Base-by-base conservation (phyloP, 1,139 yeast species). In the Nematodospora anomalae region DNA sequence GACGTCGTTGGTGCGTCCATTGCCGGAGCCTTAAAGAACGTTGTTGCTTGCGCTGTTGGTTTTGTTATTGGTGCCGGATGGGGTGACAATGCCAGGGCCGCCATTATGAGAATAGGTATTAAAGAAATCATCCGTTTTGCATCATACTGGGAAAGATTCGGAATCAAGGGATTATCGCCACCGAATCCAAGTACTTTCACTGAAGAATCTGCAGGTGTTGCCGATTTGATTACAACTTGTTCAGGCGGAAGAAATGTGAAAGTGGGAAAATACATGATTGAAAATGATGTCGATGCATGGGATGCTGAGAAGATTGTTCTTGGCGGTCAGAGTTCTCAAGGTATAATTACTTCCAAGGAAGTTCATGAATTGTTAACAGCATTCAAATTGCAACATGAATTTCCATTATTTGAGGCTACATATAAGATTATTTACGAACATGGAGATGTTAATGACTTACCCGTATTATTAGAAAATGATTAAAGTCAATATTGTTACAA, bases 61-160 rank as follows among this genome's bases (percentile, higher is more conserved):
- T 85, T 89, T 58, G 96, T 89, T 44, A 96, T 87, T 65, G 97
- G 97, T 51, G 76, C 84, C 44, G 96, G 95, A 40, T 90, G 97
- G 97, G 97, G 97, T 60, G 96, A 88, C 67, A 90, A 90, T 58
- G 96, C 97, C 50, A 87, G 89, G 65, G 85, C 96, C 35, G 97
- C 97, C 35, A 79, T 90, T 53, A 88, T 89, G 90, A 80, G 97
- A 69, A 81, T 94, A 50, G 97, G 97, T 34, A 65, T 90, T 41
- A 74, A 82, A 54, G 97, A 90, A 68, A 87, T 83, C 66, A 83
- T 88, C 59, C 66, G 60, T 47, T 71, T 71, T 53, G 71, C 75
- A 13, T 60, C 67, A 10, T 67, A 68, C 58, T 67, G 66, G 57
- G 49, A 67, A 49, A 78, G 77, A 62, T 90, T 90, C 61, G 94